Percentiles rank a stretch among this genome's conserved stretches.
phyloP scores from a whole-genome alignment of 306 rosid species.

The cucumber (Cucumis sativus) region Cucumber_9930_V3 NC_026657.2:1658001-1658500 shows the following conservation, averaged over 20 bases:
- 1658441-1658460: not conserved
- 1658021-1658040: not conserved
- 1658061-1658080: not conserved
- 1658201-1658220: constrained; percentile 82
- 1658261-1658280: constrained; percentile 21
- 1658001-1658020: not conserved
- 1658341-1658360: not conserved
- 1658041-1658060: too few relatives aligned
- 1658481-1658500: too few relatives aligned
- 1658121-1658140: constrained; percentile 7
- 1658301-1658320: not conserved
- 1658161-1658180: constrained; percentile 83
- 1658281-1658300: constrained; percentile 6
- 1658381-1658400: not conserved
- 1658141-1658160: constrained; percentile 97
- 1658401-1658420: not conserved
- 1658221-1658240: constrained; percentile 88
- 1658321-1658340: constrained; percentile 2
- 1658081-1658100: not conserved
- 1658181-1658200: constrained; percentile 82
- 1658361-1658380: not conserved
- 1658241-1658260: constrained; percentile 24
- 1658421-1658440: not conserved
- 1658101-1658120: not conserved
- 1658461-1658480: too few relatives aligned